Percentiles rank a stretch among this genome's conserved stretches.
phyloP scores from a whole-genome alignment of 2,329 filamentous ascomycete genomes.

The Cladosporium sp. region DNA sequence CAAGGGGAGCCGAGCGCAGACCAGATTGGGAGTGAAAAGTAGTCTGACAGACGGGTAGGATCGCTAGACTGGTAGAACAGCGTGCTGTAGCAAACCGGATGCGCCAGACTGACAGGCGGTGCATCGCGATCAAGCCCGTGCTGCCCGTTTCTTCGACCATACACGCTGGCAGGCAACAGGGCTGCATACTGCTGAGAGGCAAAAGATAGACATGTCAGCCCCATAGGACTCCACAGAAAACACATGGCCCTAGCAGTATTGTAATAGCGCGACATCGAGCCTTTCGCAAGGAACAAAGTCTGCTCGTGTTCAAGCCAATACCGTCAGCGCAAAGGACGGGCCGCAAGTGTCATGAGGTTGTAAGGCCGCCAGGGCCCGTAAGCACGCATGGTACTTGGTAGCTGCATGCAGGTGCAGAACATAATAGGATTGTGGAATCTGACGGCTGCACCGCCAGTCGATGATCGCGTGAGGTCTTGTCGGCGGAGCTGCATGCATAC shows the following conservation, averaged over 20 bases:
- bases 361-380: constrained; percentile 16
- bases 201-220: not conserved
- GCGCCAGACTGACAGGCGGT: constrained; percentile 3
- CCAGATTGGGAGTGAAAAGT: constrained; percentile 10
- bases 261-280: not conserved
- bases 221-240: not conserved
- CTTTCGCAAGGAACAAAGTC: not conserved
- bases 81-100: not conserved
- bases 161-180: constrained; percentile 2
- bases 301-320: constrained; percentile 1
- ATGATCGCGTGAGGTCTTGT: not conserved
- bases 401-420: not conserved
- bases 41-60: constrained; percentile 12
- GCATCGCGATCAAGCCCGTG: not conserved
- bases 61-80: constrained; percentile 7
- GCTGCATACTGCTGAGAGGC: not conserved
- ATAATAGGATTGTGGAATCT: not conserved
- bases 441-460: constrained; percentile 8
- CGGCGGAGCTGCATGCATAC: constrained; percentile 14
- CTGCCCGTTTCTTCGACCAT: not conserved
- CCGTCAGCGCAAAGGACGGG: not conserved
- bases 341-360: constrained; percentile 12
- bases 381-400: constrained; percentile 7
- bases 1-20: not conserved
- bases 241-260: not conserved